Evolutionary conservation across 139 green algal genomes (phyloP), one percentile per base, ranked within the genome.

Genomic region (Tetradesmus lagerheimii): DNA sequence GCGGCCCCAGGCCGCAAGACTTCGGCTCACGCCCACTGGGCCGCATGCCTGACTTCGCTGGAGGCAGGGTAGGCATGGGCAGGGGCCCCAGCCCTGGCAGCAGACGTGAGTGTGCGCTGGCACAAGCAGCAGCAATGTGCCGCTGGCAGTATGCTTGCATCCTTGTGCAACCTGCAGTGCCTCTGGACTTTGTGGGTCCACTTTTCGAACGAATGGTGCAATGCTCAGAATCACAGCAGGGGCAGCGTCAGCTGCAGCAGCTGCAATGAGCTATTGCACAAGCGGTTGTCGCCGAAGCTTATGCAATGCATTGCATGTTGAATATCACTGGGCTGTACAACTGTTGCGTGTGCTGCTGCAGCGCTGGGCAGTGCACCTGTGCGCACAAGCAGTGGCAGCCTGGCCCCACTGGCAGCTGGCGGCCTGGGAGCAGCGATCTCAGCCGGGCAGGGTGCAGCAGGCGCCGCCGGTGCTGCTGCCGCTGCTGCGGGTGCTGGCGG

Each of bases 371-470:
- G 57, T 3, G 83, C 3, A 23, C 83, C 83, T 29, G 38, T 80
- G 25, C 83, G 83, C 62, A 87, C 57, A 57, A 67, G 83, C 83
- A 80, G 62, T 43, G 83, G 83, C 62, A 53, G 83, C 38, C 83
- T 88, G n/a, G 37, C 38, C 2, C 5, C 41, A 11, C 20, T 29
- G 3, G 57, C 15, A 25, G 27, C 39, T 9, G 38, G 35, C 39
- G 78, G 78, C 27, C 71, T 79, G n/a, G 71, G 71, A 27, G 57
- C 57, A 71, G 57, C 57, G 20, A 18, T 79, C 31, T n/a, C 76
- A 31, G 80, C n/a, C 27, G 85, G 67, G 14, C 39, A 38, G 29
- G 31, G 25, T 14, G 76, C 75, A 18, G 71, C 76, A n/a, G n/a
- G 38, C n/a, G 64, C 57, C 12, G 86, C 25, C 5, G 34, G 76